These are phyloP conservation scores for Mucor indicus DNA, from an alignment of 371 early-diverging fungal genomes.

Conservation along the genomic window DNA sequence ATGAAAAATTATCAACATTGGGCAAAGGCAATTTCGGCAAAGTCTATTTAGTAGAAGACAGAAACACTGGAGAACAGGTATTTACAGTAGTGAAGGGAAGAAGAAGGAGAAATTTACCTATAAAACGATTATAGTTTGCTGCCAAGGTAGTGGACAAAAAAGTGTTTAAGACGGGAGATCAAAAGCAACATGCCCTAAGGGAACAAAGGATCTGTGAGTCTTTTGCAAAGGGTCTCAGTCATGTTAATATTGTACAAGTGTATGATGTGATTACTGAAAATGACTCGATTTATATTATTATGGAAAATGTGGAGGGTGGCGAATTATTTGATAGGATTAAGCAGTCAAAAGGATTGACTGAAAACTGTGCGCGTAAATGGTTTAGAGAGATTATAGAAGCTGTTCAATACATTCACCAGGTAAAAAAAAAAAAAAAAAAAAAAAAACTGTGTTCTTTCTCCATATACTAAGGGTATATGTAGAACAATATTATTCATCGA, in stretches of 20 bases:
- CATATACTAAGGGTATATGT: neutral
- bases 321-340: constrained; percentile 95
- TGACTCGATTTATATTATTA: constrained; percentile 84
- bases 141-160: constrained; percentile 64
- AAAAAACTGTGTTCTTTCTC: neutral
- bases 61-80: constrained; percentile 61
- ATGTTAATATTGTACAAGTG: constrained; percentile 85
- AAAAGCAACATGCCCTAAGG: constrained; percentile 53
- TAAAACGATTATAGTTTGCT: constrained; percentile 35
- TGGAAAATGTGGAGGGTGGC: constrained; percentile 96
- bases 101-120: too few relatives aligned
- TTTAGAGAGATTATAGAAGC: constrained; percentile 96
- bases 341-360: constrained; percentile 80
- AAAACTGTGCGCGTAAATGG: constrained; percentile 81
- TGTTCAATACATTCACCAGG: constrained; percentile 89
- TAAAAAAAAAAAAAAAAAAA: constrained; percentile 5
- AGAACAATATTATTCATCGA: constrained; percentile 80
- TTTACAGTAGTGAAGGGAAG: too few relatives aligned
- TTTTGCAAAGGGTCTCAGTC: constrained; percentile 64
- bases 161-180: constrained; percentile 51
- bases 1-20: constrained; percentile 50
- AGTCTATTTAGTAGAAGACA: constrained; percentile 68
- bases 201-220: constrained; percentile 63
- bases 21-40: constrained; percentile 87
- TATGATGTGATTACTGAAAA: constrained; percentile 85